Evolutionary conservation across 2,329 filamentous ascomycete genomes (phyloP).

Genomic region (Epichloe uncinata): DNA sequence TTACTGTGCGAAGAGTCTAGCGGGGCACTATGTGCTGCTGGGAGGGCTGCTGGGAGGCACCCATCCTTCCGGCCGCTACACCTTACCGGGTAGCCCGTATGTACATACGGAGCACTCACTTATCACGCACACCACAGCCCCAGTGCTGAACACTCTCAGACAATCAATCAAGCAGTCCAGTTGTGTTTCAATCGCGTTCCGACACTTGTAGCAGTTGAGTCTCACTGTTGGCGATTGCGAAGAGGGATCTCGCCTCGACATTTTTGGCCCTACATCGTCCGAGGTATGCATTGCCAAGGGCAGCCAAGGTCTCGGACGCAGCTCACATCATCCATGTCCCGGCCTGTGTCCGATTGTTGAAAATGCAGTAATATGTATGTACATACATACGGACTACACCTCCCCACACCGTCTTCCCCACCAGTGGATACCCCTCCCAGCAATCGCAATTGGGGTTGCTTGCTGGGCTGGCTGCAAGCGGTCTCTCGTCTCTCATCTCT

Average conservation of each 20-base stretch:
- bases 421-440: neutral
- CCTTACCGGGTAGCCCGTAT: neutral
- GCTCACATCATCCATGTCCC: neutral
- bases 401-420: neutral
- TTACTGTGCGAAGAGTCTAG: constrained; percentile 1
- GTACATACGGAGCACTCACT: neutral
- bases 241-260: no score
- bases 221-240: no score
- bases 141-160: neutral
- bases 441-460: neutral
- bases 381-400: neutral
- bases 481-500: neutral
- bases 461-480: constrained; percentile 7
- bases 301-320: neutral
- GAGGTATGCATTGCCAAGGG: neutral
- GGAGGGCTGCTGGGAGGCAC: neutral
- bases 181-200: no score
- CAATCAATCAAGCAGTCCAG: no score
- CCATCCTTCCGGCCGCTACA: constrained; percentile 4
- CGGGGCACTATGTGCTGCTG: neutral
- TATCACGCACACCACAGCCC: neutral
- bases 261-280: no score
- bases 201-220: no score
- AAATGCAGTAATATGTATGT: no score
- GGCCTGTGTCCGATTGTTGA: neutral